A percentile compares a stretch with the other conserved stretches of the same genome.
Conservation (phyloP, 441 rosid genomes). For the Brassica balearica region DNA sequence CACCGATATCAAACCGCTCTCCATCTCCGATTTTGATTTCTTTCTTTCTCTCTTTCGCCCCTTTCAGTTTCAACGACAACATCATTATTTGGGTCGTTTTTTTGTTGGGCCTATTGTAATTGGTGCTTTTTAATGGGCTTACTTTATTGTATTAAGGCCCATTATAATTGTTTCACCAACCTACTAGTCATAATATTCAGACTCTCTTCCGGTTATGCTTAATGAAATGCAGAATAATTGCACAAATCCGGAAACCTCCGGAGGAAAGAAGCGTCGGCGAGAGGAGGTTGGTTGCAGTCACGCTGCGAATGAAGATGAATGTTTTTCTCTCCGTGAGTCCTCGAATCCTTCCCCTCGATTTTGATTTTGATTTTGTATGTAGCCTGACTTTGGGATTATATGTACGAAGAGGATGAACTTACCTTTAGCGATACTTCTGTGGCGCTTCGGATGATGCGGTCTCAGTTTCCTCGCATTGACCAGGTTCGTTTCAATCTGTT, state of each 20-base stretch:
- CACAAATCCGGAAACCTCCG: constrained; percentile 16
- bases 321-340: constrained; percentile 55
- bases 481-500: constrained; percentile 52
- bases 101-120: constrained; percentile 17
- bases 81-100: neutral
- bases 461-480: constrained; percentile 81
- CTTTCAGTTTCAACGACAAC: neutral
- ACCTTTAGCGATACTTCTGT: constrained; percentile 76
- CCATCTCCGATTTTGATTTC: constrained; percentile 40
- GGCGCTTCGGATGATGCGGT: constrained; percentile 87
- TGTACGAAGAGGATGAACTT: constrained; percentile 65
- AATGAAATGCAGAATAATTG: constrained; percentile 7
- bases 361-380: neutral
- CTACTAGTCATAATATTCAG: neutral
- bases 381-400: neutral
- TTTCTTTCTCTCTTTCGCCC: neutral
- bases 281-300: constrained; percentile 29
- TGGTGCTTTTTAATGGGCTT: neutral
- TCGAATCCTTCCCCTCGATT: neutral
- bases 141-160: neutral
- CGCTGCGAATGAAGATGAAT: constrained; percentile 28
- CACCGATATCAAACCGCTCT: constrained; percentile 74
- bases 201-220: neutral
- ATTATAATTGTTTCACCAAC: neutral
- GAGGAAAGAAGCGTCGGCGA: constrained; percentile 40